Conservation (phyloP, 306 rosid species). For the Morella rubra region DNA sequence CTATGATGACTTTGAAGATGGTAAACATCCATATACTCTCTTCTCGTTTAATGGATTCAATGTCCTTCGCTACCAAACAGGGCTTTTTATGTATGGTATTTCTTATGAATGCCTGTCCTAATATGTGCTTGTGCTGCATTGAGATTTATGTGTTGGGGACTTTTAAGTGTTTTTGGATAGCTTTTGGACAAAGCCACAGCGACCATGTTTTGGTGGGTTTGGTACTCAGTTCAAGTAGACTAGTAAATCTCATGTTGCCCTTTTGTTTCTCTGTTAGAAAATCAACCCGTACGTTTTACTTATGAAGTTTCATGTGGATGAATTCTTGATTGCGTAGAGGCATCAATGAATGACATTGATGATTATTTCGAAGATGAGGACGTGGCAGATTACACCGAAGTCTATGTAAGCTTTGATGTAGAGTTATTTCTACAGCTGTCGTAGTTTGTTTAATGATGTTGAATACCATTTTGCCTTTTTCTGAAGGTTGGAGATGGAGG, state of each 20-base stretch:
- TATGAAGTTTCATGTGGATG: slow-evolving; percentile 10
- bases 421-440: not conserved
- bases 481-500: slow-evolving; percentile 89
- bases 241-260: not conserved
- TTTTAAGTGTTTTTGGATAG: not conserved
- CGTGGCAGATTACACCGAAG: slow-evolving; percentile 39
- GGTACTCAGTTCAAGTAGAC: not conserved
- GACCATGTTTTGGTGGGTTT: not conserved
- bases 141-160: not conserved
- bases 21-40: slow-evolving; percentile 11
- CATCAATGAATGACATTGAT: slow-evolving; percentile 35
- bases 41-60: not conserved
- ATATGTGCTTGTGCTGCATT: too few relatives aligned
- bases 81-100: not conserved
- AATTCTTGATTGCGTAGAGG: slow-evolving; percentile 40
- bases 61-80: not conserved
- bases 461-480: slow-evolving; percentile 8
- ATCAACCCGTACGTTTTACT: not conserved
- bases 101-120: not conserved
- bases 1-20: slow-evolving; percentile 38
- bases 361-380: slow-evolving; percentile 42
- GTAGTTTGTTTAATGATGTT: not conserved
- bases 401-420: slow-evolving; percentile 51
- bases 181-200: not conserved
- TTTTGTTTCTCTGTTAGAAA: not conserved